A percentile compares a stretch with the other conserved stretches of the same genome.
phyloP scores from a whole-genome alignment of 257 asterid species.

The Ilex aquifolium region DNA sequence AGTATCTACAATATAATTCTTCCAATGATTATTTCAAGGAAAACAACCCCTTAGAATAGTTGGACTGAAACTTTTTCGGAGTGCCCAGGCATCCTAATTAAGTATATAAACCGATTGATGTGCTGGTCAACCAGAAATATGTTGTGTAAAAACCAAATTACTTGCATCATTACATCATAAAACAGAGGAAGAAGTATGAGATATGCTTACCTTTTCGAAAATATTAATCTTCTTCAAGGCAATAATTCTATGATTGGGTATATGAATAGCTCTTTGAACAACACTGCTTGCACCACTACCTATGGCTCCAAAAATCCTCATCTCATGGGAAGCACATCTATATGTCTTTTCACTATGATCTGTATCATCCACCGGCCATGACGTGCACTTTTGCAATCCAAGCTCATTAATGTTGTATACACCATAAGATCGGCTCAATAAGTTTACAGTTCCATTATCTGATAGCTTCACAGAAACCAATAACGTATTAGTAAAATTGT shows the following conservation, averaged over 20 bases:
- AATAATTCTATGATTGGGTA: slow-evolving; percentile 90
- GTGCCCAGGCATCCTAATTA: no score
- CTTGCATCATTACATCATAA: no score
- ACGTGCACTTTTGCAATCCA: slow-evolving; percentile 76
- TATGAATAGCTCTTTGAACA: slow-evolving; percentile 96
- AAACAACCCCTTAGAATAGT: no score
- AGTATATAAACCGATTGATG: no score
- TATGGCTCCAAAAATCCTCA: slow-evolving; percentile 86
- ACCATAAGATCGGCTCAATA: slow-evolving; percentile 89
- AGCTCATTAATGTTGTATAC: slow-evolving; percentile 89
- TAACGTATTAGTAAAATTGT: neutral
- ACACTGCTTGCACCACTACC: slow-evolving; percentile 99
- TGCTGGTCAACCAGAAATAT: no score
- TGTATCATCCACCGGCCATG: slow-evolving; percentile 48
- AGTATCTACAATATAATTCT: no score
- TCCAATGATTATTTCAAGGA: no score
- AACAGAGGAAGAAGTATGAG: neutral
- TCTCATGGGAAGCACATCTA: slow-evolving; percentile 91
- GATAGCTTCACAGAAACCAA: slow-evolving; percentile 40
- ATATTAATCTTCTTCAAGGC: slow-evolving; percentile 96
- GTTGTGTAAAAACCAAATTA: no score
- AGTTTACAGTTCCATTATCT: slow-evolving; percentile 83
- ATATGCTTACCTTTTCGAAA: slow-evolving; percentile 69
- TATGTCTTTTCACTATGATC: slow-evolving; percentile 76
- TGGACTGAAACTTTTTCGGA: no score